Evolutionary conservation across 768 basidiomycete species (phyloP).

Genomic region (Chlorophyllum brunneum): DNA sequence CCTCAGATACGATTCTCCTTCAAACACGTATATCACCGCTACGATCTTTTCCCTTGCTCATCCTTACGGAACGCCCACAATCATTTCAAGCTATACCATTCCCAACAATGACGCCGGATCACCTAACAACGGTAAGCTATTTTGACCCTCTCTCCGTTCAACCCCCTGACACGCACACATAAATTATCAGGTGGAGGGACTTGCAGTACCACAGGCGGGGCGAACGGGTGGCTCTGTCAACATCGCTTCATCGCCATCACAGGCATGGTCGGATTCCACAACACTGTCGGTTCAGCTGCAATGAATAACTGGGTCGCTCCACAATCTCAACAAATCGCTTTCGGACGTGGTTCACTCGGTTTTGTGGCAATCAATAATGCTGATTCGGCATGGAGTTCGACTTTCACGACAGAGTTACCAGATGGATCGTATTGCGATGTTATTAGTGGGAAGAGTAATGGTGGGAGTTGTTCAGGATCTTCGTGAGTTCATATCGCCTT

Average conservation of each 20-base stretch:
- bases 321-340: slow-evolving; percentile 58
- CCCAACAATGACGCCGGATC: slow-evolving; percentile 49
- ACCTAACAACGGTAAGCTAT: slow-evolving; percentile 47
- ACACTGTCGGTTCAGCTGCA: slow-evolving; percentile 47
- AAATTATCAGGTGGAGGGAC: slow-evolving; percentile 37
- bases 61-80: slow-evolving; percentile 61
- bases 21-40: slow-evolving; percentile 60
- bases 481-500: slow-evolving; percentile 32
- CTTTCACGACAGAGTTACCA: slow-evolving; percentile 55
- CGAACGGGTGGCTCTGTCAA: slow-evolving; percentile 65
- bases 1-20: slow-evolving; percentile 54
- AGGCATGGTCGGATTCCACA: slow-evolving; percentile 65
- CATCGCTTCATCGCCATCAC: slow-evolving; percentile 55
- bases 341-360: slow-evolving; percentile 47
- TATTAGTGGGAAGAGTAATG: slow-evolving; percentile 39
- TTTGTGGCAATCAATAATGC: slow-evolving; percentile 62
- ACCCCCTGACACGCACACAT: background rate
- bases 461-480: slow-evolving; percentile 45
- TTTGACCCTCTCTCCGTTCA: background rate
- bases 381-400: slow-evolving; percentile 49
- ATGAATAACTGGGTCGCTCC: slow-evolving; percentile 59
- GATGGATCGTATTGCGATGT: slow-evolving; percentile 65
- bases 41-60: slow-evolving; percentile 64
- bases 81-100: slow-evolving; percentile 59
- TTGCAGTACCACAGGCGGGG: slow-evolving; percentile 46